phyloP scores from a whole-genome alignment of 140 eudicot species.

The Bidens hawaiensis region DNA sequence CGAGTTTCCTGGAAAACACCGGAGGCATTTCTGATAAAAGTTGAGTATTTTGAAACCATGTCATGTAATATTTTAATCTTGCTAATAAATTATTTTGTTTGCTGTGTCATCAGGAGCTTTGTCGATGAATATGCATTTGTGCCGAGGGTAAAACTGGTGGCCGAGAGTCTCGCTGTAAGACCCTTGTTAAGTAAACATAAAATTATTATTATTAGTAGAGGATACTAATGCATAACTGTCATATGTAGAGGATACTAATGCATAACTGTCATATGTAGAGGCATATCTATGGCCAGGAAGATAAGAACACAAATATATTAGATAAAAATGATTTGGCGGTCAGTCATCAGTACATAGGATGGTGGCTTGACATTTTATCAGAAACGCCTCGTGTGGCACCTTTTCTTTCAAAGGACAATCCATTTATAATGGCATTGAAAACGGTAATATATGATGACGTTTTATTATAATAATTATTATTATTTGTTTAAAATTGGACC shows the following conservation, averaged over 20 bases:
- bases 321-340: constrained; percentile 68
- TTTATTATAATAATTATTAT: neutral
- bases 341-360: constrained; percentile 57
- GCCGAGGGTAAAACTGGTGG: constrained; percentile 66
- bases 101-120: constrained; percentile 31
- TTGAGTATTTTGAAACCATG: constrained; percentile 25
- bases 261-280: constrained; percentile 43
- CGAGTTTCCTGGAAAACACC: constrained; percentile 58
- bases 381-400: too few relatives aligned
- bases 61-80: neutral
- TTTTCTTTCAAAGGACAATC: constrained; percentile 67
- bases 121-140: constrained; percentile 58
- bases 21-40: constrained; percentile 79
- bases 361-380: constrained; percentile 76
- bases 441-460: constrained; percentile 35
- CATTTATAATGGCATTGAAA: constrained; percentile 60
- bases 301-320: constrained; percentile 54
- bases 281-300: constrained; percentile 77
- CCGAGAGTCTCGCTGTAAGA: constrained; percentile 86
- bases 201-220: neutral
- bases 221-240: neutral
- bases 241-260: neutral
- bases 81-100: neutral
- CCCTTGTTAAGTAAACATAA: neutral
- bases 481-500: too few relatives aligned